Conservation (phyloP, 108 stramenopile species). For the Skeletonema grethae region DNA sequence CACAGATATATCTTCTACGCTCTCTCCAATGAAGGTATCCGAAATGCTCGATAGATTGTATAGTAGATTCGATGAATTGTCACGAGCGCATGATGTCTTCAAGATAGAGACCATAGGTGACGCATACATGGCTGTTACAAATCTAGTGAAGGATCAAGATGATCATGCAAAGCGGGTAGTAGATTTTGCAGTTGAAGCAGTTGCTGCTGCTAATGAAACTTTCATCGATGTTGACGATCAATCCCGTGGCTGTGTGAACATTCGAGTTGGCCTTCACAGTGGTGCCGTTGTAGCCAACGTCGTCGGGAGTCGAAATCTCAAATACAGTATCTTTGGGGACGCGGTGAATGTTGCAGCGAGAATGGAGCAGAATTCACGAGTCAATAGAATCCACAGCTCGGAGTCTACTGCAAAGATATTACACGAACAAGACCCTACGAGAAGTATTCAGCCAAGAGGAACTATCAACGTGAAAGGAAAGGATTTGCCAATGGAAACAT, state of each 20-base stretch:
- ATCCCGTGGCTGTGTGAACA: conserved; percentile 58
- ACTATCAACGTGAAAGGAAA: conserved; percentile 72
- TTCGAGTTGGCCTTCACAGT: conserved; percentile 73
- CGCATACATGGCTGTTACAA: conserved; percentile 71
- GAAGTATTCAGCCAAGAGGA: conserved; percentile 53
- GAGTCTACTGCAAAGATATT: conserved; percentile 51
- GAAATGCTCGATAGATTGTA: conserved; percentile 73
- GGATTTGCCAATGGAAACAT: conserved; percentile 7
- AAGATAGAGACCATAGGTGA: conserved; percentile 85
- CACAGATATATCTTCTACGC: conserved; percentile 55
- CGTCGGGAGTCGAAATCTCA: conserved; percentile 70
- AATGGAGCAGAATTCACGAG: conserved; percentile 61
- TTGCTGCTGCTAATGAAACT: conserved; percentile 59
- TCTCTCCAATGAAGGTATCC: conserved; percentile 62
- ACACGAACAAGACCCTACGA: conserved; percentile 46
- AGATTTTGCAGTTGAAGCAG: conserved; percentile 70
- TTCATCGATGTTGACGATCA: conserved; percentile 58
- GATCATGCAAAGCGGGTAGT: conserved; percentile 80
- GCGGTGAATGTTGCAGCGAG: conserved; percentile 71
- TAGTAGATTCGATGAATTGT: conserved; percentile 63
- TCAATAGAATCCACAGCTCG: conserved; percentile 62
- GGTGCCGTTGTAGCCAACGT: conserved; percentile 78
- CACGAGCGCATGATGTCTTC: conserved; percentile 69
- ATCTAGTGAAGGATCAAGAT: conserved; percentile 64
- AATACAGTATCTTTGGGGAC: conserved; percentile 79